phyloP scores from a whole-genome alignment of 176 grass and related monocot genomes.

The Aegilops speltoides region DNA sequence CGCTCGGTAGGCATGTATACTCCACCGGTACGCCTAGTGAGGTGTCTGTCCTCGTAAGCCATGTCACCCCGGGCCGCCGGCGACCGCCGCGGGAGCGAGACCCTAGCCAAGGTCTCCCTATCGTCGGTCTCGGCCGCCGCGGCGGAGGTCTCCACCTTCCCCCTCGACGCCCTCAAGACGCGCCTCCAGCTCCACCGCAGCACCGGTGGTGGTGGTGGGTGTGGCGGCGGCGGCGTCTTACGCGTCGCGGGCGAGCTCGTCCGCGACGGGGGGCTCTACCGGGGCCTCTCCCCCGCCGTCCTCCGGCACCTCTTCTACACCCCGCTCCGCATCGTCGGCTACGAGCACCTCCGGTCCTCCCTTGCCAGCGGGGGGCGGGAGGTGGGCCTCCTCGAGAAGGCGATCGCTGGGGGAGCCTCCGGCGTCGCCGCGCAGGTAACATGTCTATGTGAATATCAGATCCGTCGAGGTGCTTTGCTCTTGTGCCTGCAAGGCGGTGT shows the following conservation, averaged over 20 bases:
- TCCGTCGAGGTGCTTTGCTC: background rate
- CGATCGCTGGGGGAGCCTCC: slow-evolving; percentile 65
- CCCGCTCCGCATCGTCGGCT: slow-evolving; percentile 74
- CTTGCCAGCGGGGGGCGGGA: slow-evolving; percentile 40
- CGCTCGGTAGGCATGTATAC: background rate
- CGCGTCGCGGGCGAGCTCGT: slow-evolving; percentile 63
- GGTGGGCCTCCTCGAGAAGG: slow-evolving; percentile 50
- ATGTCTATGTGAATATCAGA: background rate
- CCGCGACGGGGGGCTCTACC: slow-evolving; percentile 60
- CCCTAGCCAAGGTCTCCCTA: slow-evolving; percentile 51
- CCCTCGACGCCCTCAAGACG: slow-evolving; percentile 78
- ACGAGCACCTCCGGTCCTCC: slow-evolving; percentile 61
- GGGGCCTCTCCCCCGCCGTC: slow-evolving; percentile 69
- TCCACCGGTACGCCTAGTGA: background rate
- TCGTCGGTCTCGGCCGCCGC: slow-evolving; percentile 62
- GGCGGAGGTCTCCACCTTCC: slow-evolving; percentile 73
- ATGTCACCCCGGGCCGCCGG: slow-evolving; percentile 27
- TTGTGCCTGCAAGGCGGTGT: background rate
- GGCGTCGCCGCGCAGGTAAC: slow-evolving; percentile 72
- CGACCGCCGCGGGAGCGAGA: slow-evolving; percentile 27
- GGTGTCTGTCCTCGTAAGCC: background rate
- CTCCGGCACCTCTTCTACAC: slow-evolving; percentile 81
- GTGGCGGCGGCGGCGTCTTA: slow-evolving; percentile 27
- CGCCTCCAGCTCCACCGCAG: slow-evolving; percentile 66
- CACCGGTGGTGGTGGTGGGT: slow-evolving; percentile 7